These are phyloP conservation scores for Aspergillus sp. DNA, from an alignment of 2,329 filamentous ascomycete genomes.

Conservation along the genomic window DNA sequence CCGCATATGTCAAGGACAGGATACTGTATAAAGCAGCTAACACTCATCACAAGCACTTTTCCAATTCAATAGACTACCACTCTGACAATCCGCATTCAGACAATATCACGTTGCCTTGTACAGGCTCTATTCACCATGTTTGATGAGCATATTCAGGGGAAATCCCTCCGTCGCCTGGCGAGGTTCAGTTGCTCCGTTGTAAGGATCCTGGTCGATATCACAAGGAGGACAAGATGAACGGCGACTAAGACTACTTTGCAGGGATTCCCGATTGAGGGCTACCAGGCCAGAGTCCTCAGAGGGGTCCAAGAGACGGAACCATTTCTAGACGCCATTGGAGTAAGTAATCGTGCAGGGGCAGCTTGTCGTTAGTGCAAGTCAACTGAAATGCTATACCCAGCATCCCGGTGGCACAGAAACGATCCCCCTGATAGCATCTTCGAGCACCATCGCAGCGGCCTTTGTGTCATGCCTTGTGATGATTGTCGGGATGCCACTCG, in stretches of 20 bases:
- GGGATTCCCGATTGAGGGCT: conserved; percentile 29
- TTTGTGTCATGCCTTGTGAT: conserved; percentile 25
- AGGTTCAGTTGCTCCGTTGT: not conserved
- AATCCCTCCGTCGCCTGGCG: not conserved
- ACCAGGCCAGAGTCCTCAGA: conserved; percentile 26
- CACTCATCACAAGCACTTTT: not conserved
- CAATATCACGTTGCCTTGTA: not conserved
- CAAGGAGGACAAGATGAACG: not conserved
- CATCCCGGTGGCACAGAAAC: conserved; percentile 1
- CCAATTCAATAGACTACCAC: not conserved
- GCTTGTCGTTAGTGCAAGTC: not conserved
- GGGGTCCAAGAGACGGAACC: conserved; percentile 21
- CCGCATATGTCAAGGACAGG: not conserved
- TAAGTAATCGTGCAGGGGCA: not conserved
- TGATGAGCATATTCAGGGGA: not conserved
- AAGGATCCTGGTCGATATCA: not conserved
- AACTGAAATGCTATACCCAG: not conserved
- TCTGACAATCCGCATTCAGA: not conserved
- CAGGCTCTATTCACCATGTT: not conserved
- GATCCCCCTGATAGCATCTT: conserved; percentile 24
- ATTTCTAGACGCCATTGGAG: conserved; percentile 21
- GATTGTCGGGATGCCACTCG: conserved; percentile 26
- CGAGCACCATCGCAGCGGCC: conserved; percentile 19
- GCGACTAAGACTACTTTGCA: not conserved
- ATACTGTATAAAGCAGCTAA: not conserved